Base-by-base conservation (phyloP, 345 rosid species). In the Linum trigynum region DNA sequence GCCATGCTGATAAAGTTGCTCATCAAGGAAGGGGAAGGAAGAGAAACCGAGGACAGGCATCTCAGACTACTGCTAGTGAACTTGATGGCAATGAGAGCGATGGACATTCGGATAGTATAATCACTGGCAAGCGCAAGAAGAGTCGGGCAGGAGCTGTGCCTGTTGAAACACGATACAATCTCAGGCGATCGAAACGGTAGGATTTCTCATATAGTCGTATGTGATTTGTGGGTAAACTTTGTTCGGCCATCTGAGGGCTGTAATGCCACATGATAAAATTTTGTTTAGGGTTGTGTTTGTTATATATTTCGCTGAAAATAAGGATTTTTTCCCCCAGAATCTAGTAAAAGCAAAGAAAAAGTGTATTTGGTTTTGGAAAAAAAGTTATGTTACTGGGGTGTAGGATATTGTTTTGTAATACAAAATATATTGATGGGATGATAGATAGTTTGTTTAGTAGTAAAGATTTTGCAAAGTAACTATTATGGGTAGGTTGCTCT, bases 181-280 rank as follows among this genome's bases (percentile, higher is more conserved):
- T 94, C 69, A 84, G 97, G 69, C 81, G 83, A 62, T 83, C 84
- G 16, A 87, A 83, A 78, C 76, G 63, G 97, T 88, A 68, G 51
- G 51, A 23, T 45, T 5, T 14, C 51, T 4, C 9, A 14, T 8
- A 45, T 45, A 4, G 12, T 9, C 12, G 1, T 45, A 48, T 48
- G 9, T 48, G 53, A 48, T 48, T 48, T 9, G 53, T 9, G 53
- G 9, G 53, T 48, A 48, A 48, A 23, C 8, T 0, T 48, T 48
- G 14, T 48, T 48, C 53, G 32, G 32, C 32, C 32, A 23, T 23
- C 32, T 23, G 32, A 0, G 32, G 32, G 32, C 32, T 23, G 32
- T 23, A 23, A 23, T 23, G 32, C 32, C 32, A 23, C 32, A 23
- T 23, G 32, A 23, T 23, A 23, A 23, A 23, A 23, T 23, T 23